Evolutionary conservation across 1,284 basidiomycete species (phyloP), one percentile per base, ranked within the genome.

Genomic region (Malassezia slooffiae): DNA sequence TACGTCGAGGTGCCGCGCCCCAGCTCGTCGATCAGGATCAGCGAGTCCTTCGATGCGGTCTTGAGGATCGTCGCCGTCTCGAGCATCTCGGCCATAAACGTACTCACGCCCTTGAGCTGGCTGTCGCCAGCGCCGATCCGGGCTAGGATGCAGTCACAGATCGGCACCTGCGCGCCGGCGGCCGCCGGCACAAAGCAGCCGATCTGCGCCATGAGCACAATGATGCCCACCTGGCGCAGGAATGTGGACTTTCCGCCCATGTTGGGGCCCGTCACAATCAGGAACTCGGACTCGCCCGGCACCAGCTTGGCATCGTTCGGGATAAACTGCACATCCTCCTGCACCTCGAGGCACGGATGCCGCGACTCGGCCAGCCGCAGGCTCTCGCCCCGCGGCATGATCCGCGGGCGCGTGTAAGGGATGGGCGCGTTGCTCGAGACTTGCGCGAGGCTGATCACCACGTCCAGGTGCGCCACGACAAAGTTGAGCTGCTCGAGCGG

Each of bases 81-180:
- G 10, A 91, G 75, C 93, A 97, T 99, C 73, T 99, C 93, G 3
- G 90, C 89, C 91, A 97, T 97, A 70, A 97, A 99, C 0, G 93
- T 99, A 22, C 87, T 93, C 3, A 97, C 86, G 13, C 91, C 93
- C 71, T 96, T 96, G 32, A 96, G 74, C 70, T 96, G 90, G 70
- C 85, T 90, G 68, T 97, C 93, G 1, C 93, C 93, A 0, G 93
- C 93, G 6, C 93, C 93, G 1, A 99, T 91, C 57, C 93, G 78
- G 43, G 91, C 93, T 4, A 97, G 74, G 38, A 99, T 84, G 12
- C 88, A 95, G 72, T 99, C 93, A 56, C 96, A 97, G 37, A 97
- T 80, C 0, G 91, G 93, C 10, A 97, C 62, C 32, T 77, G 75
- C 0, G 91, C 93, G 15, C 62, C 67, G 55, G 81, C 47, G 3